A percentile compares a stretch with the other conserved stretches of the same genome.
phyloP scores from a whole-genome alignment of 148 eudicot species.

The Vaccinium corymbosum region DNA sequence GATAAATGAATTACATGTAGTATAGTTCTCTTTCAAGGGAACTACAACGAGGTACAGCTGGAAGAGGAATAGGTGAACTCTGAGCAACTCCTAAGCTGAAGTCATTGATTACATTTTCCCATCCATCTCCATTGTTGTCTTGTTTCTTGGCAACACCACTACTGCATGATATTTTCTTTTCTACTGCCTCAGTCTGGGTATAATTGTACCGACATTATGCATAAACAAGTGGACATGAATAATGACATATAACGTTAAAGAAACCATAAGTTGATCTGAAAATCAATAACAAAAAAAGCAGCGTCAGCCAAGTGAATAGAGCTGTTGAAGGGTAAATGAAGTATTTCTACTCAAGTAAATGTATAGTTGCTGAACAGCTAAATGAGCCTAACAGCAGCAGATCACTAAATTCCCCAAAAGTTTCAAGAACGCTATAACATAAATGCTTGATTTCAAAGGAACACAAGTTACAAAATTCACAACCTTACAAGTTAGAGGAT shows the following conservation, averaged over 20 bases:
- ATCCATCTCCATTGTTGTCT: conserved; percentile 17
- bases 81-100: conserved; percentile 24
- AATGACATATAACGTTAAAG: conserved; percentile 1
- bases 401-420: background rate
- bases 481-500: background rate
- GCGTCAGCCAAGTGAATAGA: background rate
- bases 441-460: background rate
- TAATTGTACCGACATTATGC: conserved; percentile 2
- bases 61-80: conserved; percentile 62
- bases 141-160: conserved; percentile 22
- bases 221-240: background rate
- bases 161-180: conserved; percentile 21
- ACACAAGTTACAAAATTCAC: background rate
- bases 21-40: conserved; percentile 45
- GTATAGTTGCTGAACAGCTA: background rate
- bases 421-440: background rate
- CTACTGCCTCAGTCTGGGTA: conserved; percentile 23
- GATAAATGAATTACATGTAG: conserved; percentile 37
- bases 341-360: background rate
- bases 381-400: background rate
- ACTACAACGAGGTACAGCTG: conserved; percentile 28
- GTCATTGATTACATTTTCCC: conserved; percentile 16
- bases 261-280: background rate
- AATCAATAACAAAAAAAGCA: background rate
- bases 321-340: background rate